Percentiles rank a stretch among this genome's conserved stretches.
Evolutionary conservation across 495 filamentous ascomycete species (phyloP).

Genomic region (Aspergillus campestris): DNA sequence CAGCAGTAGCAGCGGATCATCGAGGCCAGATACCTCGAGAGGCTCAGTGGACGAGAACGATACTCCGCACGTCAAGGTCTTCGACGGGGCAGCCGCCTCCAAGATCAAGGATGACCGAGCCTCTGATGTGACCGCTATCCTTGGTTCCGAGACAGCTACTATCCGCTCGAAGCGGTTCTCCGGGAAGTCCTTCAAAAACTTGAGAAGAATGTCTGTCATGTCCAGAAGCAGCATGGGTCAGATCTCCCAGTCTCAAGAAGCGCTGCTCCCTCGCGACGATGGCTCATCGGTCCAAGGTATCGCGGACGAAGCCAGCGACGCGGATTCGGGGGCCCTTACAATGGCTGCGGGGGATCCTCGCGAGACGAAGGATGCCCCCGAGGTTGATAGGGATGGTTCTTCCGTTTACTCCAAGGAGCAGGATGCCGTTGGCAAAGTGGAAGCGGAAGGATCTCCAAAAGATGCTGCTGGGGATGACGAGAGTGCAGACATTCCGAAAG

Average conservation of each 20-base stretch:
- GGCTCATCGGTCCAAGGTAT: slow-evolving; percentile 19
- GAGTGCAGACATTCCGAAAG: too few species aligned
- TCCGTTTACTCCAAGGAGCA: too few species aligned
- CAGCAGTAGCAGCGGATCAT: too few species aligned
- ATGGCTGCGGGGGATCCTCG: slow-evolving; percentile 5
- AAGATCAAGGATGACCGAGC: slow-evolving; percentile 17
- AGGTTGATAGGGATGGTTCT: neutral
- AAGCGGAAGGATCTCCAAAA: too few species aligned
- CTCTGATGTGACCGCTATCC: slow-evolving; percentile 30
- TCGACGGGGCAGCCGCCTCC: slow-evolving; percentile 11
- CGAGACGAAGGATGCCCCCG: neutral
- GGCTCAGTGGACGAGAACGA: neutral
- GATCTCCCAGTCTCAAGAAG: slow-evolving; percentile 20
- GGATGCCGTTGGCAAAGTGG: too few species aligned
- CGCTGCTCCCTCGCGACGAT: slow-evolving; percentile 14
- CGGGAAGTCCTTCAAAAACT: slow-evolving; percentile 10
- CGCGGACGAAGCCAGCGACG: slow-evolving; percentile 16
- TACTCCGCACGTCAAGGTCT: slow-evolving; percentile 4
- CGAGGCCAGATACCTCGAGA: too few species aligned
- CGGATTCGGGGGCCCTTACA: slow-evolving; percentile 14
- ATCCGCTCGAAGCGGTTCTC: slow-evolving; percentile 24
- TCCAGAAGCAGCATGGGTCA: slow-evolving; percentile 3
- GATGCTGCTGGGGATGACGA: too few species aligned
- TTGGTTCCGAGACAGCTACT: slow-evolving; percentile 29
- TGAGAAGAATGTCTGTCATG: slow-evolving; percentile 15